Evolutionary conservation across 306 rosid genomes (phyloP).

Genomic region (Biancaea sappan): DNA sequence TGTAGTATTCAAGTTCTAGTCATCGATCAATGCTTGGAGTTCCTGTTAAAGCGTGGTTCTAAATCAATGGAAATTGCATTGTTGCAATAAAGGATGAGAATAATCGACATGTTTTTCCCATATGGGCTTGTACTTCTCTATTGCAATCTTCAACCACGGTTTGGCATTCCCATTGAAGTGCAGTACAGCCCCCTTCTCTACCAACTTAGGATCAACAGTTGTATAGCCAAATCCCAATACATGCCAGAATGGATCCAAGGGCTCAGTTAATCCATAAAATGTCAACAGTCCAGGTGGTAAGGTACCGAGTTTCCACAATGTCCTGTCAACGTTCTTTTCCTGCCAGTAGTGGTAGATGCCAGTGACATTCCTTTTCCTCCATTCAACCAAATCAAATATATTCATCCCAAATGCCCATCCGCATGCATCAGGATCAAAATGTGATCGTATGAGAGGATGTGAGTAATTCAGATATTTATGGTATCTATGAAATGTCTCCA

Average conservation of each 20-base stretch:
- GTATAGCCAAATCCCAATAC: conserved; percentile 89
- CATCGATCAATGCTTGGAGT: conserved; percentile 63
- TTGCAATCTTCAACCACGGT: conserved; percentile 93
- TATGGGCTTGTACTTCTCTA: conserved; percentile 84
- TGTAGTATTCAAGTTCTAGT: conserved; percentile 51
- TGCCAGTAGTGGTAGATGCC: conserved; percentile 96
- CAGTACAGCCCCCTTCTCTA: conserved; percentile 82
- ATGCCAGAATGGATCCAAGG: conserved; percentile 84
- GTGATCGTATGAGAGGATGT: conserved; percentile 78
- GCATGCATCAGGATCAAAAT: conserved; percentile 95
- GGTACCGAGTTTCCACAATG: conserved; percentile 94
- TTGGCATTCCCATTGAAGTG: conserved; percentile 93
- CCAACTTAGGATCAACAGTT: conserved; percentile 67
- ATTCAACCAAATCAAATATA: conserved; percentile 83
- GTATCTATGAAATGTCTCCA: conserved; percentile 93
- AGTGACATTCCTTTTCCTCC: conserved; percentile 89
- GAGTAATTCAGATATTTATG: conserved; percentile 86
- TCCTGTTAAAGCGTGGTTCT: conserved; percentile 41
- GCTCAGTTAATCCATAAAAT: conserved; percentile 83
- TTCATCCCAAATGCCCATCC: conserved; percentile 99
- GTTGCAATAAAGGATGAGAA: conserved; percentile 66
- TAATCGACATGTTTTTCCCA: conserved; percentile 86
- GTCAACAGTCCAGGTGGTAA: conserved; percentile 89
- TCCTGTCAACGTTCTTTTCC: conserved; percentile 77
- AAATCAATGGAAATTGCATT: conserved; percentile 74